Conservation (phyloP, 495 filamentous ascomycete genomes). For the Penicillium manginii region DNA sequence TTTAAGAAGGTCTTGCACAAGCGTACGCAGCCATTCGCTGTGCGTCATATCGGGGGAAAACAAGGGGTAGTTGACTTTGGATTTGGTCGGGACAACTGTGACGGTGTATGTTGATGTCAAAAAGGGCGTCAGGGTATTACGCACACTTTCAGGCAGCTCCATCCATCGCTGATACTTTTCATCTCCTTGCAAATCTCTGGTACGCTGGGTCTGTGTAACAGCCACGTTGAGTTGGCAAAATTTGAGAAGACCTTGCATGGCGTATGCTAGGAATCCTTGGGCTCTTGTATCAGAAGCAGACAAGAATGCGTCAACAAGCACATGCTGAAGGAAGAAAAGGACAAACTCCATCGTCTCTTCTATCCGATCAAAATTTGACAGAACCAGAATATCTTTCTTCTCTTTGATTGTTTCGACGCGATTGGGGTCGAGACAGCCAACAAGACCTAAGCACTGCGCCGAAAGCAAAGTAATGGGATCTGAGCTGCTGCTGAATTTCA, state of each 20-base stretch:
- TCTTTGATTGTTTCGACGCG: conserved; percentile 78
- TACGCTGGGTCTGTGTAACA: conserved; percentile 56
- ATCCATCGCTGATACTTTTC: conserved; percentile 73
- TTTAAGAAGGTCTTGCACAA: conserved; percentile 81
- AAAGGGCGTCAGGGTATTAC: conserved; percentile 84
- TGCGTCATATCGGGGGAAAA: conserved; percentile 68
- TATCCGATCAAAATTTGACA: conserved; percentile 80
- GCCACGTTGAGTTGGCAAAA: conserved; percentile 67
- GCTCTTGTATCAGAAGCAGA: conserved; percentile 83
- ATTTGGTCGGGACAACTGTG: conserved; percentile 54
- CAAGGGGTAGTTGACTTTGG: conserved; percentile 72
- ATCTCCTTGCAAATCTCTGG: conserved; percentile 54
- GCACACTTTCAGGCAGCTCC: conserved; percentile 69
- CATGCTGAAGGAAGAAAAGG: conserved; percentile 79
- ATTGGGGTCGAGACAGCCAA: conserved; percentile 92
- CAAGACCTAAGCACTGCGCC: conserved; percentile 78
- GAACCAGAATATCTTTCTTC: conserved; percentile 76
- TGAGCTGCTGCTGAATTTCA: conserved; percentile 73
- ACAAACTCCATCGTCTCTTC: conserved; percentile 86
- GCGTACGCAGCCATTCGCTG: conserved; percentile 74
- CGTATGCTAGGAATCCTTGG: conserved; percentile 88
- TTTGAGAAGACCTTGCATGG: conserved; percentile 88
- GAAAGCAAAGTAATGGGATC: conserved; percentile 70
- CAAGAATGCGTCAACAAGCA: conserved; percentile 87
- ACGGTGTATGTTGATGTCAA: conserved; percentile 78